Base-by-base conservation (phyloP, 208 protist genomes). In the Angomonas ambiguus region DNA sequence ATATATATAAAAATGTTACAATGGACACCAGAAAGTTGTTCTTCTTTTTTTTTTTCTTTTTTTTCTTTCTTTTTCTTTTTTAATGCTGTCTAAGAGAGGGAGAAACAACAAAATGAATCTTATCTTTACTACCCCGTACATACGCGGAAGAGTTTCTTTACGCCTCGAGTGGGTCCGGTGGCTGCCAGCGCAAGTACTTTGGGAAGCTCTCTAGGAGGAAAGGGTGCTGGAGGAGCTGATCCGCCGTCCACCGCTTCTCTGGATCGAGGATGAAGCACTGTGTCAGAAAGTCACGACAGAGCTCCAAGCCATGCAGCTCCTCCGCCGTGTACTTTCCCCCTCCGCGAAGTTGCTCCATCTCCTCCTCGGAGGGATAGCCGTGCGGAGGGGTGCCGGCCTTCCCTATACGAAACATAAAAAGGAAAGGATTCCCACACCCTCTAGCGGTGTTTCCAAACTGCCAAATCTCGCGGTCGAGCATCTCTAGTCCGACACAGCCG, bases 401-500 rank as follows among this genome's bases (percentile, higher is more conserved):
- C n/a, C 73, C 66, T 20, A 91, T 75, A 32, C 68, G 64, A 51
- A 80, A 92, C 25, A 92, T 56, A 32, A 82, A 78, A 5, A 80
- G 73, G 31, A 82, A 87, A 5, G 73, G 67, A 35, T 82, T 84
- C 13, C 51, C 38, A 68, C 58, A 61, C 0, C 70, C 27, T 45
- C 38, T 45, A 8, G 38, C 38, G 38, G 38, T 45, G 16, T 45
- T 45, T 5, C 56, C 71, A 16, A 79, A 63, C 16, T 55, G 34
- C 82, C 80, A 89, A 27, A 89, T 75, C 0, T 51, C 53, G 3
- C 87, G 77, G 66, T 87, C 61, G 35, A 92, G 62, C 83, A 93
- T 91, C 62, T 93, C 86, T 60, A 93, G 87, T 1, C 87, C 83
- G 5, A 88, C 77, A 48, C 89, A 95, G 25, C 89, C 89, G 1